Conservation (phyloP, 805 yeast species). For the Komagataella populi region DNA sequence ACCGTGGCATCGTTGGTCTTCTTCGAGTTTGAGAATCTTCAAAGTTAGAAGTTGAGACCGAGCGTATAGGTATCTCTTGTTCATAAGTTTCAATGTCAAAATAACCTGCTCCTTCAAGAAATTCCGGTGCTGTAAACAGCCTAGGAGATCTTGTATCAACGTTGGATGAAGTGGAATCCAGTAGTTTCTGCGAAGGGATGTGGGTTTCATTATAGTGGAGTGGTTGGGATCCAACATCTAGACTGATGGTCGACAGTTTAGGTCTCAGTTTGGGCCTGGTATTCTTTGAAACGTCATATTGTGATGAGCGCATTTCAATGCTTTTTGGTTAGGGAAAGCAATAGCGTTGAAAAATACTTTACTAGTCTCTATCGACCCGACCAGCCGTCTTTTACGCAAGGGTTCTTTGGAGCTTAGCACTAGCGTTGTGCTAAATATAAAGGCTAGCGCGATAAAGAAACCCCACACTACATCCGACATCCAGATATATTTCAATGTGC, state of each 20-base stretch:
- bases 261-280: neutral
- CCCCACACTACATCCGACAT: neutral
- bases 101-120: neutral
- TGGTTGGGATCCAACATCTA: neutral
- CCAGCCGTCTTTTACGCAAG: neutral
- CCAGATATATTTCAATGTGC: neutral
- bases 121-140: neutral
- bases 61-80: neutral
- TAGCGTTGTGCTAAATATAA: neutral
- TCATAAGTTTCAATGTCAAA: neutral
- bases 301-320: neutral
- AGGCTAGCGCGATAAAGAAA: neutral
- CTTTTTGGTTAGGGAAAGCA: neutral
- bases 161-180: neutral
- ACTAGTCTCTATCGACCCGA: neutral
- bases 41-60: neutral
- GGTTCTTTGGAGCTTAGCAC: neutral
- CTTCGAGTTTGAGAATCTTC: neutral
- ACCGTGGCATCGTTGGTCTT: neutral
- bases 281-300: neutral
- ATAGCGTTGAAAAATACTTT: neutral
- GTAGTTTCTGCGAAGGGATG: neutral
- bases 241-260: neutral
- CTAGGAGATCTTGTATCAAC: slow-evolving; percentile 1
- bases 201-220: neutral